Conservation (phyloP, 2,329 filamentous ascomycete genomes). For the Aspergillus sp. region DNA sequence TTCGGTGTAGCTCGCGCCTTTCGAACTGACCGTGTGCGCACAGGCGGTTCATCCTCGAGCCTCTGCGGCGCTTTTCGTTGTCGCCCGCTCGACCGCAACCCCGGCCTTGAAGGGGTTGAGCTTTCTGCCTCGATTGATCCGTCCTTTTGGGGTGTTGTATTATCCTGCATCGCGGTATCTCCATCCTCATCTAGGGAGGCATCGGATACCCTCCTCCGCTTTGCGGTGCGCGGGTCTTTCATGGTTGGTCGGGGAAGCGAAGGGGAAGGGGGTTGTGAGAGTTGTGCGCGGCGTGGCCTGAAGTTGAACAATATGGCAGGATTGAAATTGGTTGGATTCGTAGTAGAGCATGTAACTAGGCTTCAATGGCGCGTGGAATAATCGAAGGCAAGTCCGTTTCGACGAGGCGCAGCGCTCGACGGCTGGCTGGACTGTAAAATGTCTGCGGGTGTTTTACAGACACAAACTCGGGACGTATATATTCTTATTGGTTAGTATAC, state of each 20-base stretch:
- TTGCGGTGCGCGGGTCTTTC: slow-evolving; percentile 35
- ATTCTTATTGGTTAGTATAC: not conserved
- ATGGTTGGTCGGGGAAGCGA: slow-evolving; percentile 18
- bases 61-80: slow-evolving; percentile 35
- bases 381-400: not conserved
- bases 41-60: slow-evolving; percentile 27
- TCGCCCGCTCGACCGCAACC: slow-evolving; percentile 33
- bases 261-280: not conserved
- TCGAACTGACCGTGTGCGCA: slow-evolving; percentile 19
- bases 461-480: not conserved
- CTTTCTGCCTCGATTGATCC: slow-evolving; percentile 13
- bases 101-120: slow-evolving; percentile 23
- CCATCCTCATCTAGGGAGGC: slow-evolving; percentile 28
- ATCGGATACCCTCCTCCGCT: slow-evolving; percentile 38
- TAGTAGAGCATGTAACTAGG: not conserved
- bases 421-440: not conserved
- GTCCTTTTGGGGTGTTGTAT: not conserved
- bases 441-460: not conserved
- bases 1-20: not conserved
- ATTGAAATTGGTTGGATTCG: not conserved
- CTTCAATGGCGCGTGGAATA: not conserved
- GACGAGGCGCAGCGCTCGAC: not conserved
- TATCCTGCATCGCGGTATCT: slow-evolving; percentile 30
- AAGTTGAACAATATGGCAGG: not conserved
- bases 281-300: not conserved